phyloP scores from a whole-genome alignment of 2,329 filamentous ascomycete species.

The Diplodia scrobiculata region DNA sequence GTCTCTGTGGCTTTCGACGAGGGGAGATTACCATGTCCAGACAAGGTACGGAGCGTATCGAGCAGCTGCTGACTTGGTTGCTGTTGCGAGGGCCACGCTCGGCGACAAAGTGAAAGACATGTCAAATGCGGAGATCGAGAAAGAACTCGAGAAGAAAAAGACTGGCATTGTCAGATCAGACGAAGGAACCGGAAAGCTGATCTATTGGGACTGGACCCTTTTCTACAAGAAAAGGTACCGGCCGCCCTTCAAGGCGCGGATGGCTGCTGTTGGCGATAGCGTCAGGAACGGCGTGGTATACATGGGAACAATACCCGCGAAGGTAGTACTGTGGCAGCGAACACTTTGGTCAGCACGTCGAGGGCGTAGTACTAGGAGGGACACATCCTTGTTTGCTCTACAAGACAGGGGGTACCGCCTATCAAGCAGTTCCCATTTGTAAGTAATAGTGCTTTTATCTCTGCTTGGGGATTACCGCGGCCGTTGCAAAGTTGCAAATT shows the following conservation, averaged over 20 bases:
- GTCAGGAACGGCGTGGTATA: neutral
- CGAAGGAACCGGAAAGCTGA: neutral
- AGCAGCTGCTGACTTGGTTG: neutral
- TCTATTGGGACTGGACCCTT: neutral
- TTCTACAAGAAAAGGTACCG: neutral
- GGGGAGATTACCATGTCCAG: neutral
- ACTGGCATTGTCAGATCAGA: neutral
- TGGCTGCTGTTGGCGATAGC: neutral
- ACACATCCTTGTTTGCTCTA: no score
- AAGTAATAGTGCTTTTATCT: no score
- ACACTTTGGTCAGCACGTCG: neutral
- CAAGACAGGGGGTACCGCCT: no score
- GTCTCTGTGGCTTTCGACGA: neutral
- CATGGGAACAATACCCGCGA: neutral
- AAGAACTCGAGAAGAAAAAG: neutral
- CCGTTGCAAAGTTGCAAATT: no score
- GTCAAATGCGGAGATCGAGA: neutral
- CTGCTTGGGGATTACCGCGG: no score
- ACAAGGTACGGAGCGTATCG: neutral
- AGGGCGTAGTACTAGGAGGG: neutral
- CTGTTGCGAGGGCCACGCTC: neutral
- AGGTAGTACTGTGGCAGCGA: neutral
- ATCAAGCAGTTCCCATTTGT: no score
- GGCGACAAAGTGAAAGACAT: neutral
- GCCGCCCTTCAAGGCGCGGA: neutral